phyloP scores from a whole-genome alignment of 2,329 filamentous ascomycete genomes.

The Phoma sp. region DNA sequence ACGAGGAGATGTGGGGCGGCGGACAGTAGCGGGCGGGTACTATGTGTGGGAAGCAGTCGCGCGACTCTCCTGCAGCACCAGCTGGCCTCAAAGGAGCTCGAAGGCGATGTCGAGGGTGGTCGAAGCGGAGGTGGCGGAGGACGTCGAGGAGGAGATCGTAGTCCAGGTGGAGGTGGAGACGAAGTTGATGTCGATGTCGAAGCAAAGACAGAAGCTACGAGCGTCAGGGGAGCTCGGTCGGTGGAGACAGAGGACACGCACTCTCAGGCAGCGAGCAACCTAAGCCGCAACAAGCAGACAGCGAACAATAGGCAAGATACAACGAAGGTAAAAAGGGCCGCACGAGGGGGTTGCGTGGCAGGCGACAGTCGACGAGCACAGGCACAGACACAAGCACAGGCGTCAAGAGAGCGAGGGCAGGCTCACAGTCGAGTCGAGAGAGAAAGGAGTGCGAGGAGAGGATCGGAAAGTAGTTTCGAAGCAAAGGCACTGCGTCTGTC shows the following conservation, averaged over 20 bases:
- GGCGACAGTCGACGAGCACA: too few species aligned
- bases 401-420: constrained; percentile 1
- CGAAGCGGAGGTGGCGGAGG: background rate
- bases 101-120: constrained; percentile 4
- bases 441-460: background rate
- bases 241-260: constrained; percentile 1
- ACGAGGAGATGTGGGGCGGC: background rate
- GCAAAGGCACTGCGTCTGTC: background rate
- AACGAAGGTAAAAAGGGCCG: constrained; percentile 26
- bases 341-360: constrained; percentile 5
- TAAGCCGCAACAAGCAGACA: constrained; percentile 26
- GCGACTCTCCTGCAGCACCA: constrained; percentile 37
- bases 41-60: constrained; percentile 9
- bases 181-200: too few species aligned
- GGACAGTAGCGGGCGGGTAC: background rate
- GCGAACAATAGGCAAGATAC: constrained; percentile 29
- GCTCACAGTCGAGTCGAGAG: background rate
- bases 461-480: too few species aligned
- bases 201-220: too few species aligned
- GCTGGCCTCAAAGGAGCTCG: constrained; percentile 42
- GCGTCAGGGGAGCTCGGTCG: background rate
- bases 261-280: constrained; percentile 11
- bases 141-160: too few species aligned
- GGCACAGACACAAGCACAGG: too few species aligned
- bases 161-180: too few species aligned